phyloP scores from a whole-genome alignment of 2,329 filamentous ascomycete genomes.

The Scedosporium apiospermum region DNA sequence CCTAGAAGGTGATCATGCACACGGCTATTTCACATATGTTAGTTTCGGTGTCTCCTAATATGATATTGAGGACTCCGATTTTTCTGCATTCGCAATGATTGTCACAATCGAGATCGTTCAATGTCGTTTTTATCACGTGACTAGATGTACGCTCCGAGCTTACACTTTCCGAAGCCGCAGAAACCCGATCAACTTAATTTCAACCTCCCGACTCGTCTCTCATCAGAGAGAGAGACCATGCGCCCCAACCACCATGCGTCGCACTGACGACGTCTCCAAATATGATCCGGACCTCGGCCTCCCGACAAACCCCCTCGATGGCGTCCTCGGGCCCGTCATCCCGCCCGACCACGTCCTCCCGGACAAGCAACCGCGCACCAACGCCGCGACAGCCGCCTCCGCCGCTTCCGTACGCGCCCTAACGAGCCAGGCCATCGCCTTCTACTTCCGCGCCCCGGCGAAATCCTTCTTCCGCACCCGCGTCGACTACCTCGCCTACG shows the following conservation, averaged over 20 bases:
- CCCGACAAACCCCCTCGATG: slow-evolving; percentile 10
- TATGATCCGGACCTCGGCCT: background rate
- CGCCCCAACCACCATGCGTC: slow-evolving; percentile 1
- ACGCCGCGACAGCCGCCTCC: slow-evolving; percentile 62
- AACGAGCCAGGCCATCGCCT: slow-evolving; percentile 74
- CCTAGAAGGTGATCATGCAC: too few species aligned
- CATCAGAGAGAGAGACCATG: background rate
- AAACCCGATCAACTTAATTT: too few species aligned
- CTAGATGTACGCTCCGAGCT: too few species aligned
- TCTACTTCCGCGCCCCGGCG: slow-evolving; percentile 84
- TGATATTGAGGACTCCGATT: too few species aligned
- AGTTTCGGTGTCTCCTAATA: too few species aligned
- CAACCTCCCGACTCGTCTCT: background rate
- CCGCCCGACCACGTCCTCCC: slow-evolving; percentile 28
- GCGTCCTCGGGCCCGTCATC: slow-evolving; percentile 33
- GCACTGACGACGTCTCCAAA: background rate
- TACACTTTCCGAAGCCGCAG: too few species aligned
- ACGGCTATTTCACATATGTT: too few species aligned
- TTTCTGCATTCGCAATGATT: too few species aligned
- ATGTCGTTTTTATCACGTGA: too few species aligned
- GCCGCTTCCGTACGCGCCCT: slow-evolving; percentile 77
- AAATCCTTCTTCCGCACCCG: slow-evolving; percentile 88
- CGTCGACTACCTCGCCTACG: slow-evolving; percentile 68
- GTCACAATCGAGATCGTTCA: too few species aligned
- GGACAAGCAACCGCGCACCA: slow-evolving; percentile 39